phyloP scores from a whole-genome alignment of 1,139 yeast species.

The Yamadazyma sp. region DNA sequence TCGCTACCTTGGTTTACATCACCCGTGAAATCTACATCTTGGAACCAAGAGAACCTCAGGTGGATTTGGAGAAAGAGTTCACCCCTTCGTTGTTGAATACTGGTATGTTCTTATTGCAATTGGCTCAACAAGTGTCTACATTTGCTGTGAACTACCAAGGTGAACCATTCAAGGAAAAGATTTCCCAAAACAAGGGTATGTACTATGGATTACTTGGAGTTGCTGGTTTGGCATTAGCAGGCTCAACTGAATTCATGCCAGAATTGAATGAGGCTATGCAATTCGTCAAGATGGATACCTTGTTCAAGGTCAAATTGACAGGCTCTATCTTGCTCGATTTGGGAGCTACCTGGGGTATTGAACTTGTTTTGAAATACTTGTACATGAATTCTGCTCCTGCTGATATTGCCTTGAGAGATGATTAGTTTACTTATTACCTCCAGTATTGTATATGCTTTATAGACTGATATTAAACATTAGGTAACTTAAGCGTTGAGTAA shows the following conservation, averaged over 20 bases:
- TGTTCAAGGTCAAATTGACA: slow-evolving; percentile 80
- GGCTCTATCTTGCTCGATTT: slow-evolving; percentile 73
- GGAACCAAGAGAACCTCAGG: slow-evolving; percentile 88
- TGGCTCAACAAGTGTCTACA: slow-evolving; percentile 96
- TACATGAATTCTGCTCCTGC: slow-evolving; percentile 92
- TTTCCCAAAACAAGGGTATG: slow-evolving; percentile 92
- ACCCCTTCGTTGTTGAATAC: slow-evolving; percentile 90
- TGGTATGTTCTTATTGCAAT: slow-evolving; percentile 89
- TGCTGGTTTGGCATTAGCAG: slow-evolving; percentile 81
- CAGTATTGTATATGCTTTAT: neutral
- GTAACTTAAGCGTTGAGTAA: slow-evolving; percentile 9
- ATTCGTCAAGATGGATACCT: slow-evolving; percentile 78
- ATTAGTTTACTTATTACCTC: neutral
- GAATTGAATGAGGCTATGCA: slow-evolving; percentile 90
- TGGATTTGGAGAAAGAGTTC: slow-evolving; percentile 88
- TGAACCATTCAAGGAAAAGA: slow-evolving; percentile 91
- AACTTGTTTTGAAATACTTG: slow-evolving; percentile 71
- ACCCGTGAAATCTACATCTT: slow-evolving; percentile 78
- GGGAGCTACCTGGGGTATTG: slow-evolving; percentile 77
- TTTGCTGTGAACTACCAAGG: slow-evolving; percentile 98
- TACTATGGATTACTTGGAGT: slow-evolving; percentile 93
- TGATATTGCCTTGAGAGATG: slow-evolving; percentile 70
- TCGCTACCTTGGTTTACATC: slow-evolving; percentile 76
- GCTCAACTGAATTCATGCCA: slow-evolving; percentile 93
- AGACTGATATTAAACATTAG: slow-evolving; percentile 1